Conservation (phyloP, 805 yeast genomes). For the Torulaspora delbrueckii region DNA sequence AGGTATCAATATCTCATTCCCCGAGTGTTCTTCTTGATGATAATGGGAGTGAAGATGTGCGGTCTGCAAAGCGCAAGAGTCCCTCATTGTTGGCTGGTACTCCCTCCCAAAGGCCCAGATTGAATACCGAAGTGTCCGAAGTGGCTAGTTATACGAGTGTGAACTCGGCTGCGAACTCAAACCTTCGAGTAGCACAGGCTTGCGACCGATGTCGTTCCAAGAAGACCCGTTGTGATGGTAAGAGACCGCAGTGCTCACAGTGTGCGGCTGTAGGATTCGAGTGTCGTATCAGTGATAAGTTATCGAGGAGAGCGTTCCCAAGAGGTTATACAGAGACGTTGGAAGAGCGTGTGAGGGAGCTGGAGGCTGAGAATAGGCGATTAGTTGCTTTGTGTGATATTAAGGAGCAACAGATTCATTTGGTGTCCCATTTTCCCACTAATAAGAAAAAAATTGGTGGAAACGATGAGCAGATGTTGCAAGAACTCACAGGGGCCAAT, state of each 20-base stretch:
- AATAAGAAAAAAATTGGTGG: slow-evolving; percentile 11
- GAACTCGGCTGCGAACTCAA: slow-evolving; percentile 14
- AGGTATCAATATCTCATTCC: slow-evolving; percentile 11
- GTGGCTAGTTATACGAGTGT: slow-evolving; percentile 7
- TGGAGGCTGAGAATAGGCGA: slow-evolving; percentile 75
- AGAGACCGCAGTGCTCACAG: slow-evolving; percentile 56
- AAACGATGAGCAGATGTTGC: slow-evolving; percentile 20
- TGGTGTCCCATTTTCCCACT: slow-evolving; percentile 20
- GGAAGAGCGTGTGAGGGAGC: slow-evolving; percentile 81
- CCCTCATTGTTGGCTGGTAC: slow-evolving; percentile 3
- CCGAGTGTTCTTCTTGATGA: slow-evolving; percentile 3
- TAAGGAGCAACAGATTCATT: slow-evolving; percentile 29
- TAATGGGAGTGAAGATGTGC: neutral
- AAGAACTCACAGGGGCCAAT: slow-evolving; percentile 21
- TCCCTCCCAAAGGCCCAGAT: neutral
- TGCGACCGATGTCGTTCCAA: slow-evolving; percentile 75
- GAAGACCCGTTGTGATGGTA: slow-evolving; percentile 51
- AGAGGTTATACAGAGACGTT: slow-evolving; percentile 87
- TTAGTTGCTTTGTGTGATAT: slow-evolving; percentile 44
- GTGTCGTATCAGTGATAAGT: slow-evolving; percentile 80
- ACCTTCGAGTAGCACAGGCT: slow-evolving; percentile 79
- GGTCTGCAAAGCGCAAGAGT: slow-evolving; percentile 2
- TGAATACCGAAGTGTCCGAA: slow-evolving; percentile 1
- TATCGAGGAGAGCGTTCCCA: slow-evolving; percentile 84
- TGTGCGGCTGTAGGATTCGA: slow-evolving; percentile 83